Conservation (phyloP, 495 filamentous ascomycete species). For the Neurospora hispaniola region DNA sequence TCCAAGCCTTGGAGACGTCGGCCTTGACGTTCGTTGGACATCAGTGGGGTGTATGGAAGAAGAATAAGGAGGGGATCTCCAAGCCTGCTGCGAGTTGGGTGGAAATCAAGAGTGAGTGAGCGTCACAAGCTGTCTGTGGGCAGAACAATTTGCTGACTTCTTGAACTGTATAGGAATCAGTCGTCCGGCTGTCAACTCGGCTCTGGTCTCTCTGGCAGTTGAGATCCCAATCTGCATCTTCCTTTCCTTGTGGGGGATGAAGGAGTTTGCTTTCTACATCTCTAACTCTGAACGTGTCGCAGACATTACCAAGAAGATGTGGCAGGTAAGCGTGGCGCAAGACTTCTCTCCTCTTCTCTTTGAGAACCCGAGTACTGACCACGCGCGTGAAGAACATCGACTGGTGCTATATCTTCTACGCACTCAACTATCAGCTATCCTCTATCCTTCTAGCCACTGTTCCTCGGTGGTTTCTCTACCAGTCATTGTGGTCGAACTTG, state of each 20-base stretch:
- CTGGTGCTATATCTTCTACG: constrained; percentile 73
- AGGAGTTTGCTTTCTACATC: constrained; percentile 50
- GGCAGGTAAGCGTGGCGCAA: constrained; percentile 23
- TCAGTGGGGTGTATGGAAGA: constrained; percentile 51
- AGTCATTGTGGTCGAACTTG: constrained; percentile 53
- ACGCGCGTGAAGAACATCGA: constrained; percentile 37
- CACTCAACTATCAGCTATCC: constrained; percentile 51
- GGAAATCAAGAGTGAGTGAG: not conserved
- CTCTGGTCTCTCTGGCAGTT: constrained; percentile 41
- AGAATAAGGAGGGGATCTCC: not conserved
- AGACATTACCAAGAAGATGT: constrained; percentile 55
- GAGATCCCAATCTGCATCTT: constrained; percentile 56
- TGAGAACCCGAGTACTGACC: not conserved
- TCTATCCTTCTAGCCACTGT: constrained; percentile 54
- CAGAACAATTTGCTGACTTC: not conserved
- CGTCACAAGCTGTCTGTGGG: not conserved
- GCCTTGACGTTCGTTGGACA: constrained; percentile 58
- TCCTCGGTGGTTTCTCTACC: constrained; percentile 58
- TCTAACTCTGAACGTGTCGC: constrained; percentile 45
- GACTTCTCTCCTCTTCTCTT: not conserved
- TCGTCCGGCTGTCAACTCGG: constrained; percentile 29
- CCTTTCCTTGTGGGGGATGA: constrained; percentile 47
- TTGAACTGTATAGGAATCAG: not conserved
- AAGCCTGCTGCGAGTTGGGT: not conserved
- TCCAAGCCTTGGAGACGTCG: constrained; percentile 55